A percentile compares a stretch with the other conserved stretches of the same genome.
Evolutionary conservation across 805 yeast species (phyloP).

Genomic region (Wickerhamiella kurtzmanii): DNA sequence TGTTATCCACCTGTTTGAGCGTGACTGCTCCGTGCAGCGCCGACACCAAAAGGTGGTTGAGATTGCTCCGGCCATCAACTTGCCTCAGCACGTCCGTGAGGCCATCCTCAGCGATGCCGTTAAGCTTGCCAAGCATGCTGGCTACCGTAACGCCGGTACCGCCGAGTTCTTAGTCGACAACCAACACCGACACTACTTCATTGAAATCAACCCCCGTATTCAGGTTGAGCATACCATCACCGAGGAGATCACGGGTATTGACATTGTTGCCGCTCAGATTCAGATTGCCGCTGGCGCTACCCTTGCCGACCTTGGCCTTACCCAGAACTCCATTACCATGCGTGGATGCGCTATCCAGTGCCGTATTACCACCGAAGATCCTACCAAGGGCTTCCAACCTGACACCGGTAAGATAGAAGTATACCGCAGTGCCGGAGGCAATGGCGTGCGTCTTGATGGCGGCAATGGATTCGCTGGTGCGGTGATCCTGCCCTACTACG

Average conservation of each 20-base stretch:
- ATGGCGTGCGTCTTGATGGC: constrained; percentile 97
- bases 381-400: constrained; percentile 91
- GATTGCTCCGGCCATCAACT: constrained; percentile 91
- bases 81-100: constrained; percentile 72
- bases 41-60: constrained; percentile 98
- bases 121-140: constrained; percentile 72
- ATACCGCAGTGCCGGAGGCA: constrained; percentile 97
- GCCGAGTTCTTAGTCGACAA: constrained; percentile 92
- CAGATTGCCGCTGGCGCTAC: constrained; percentile 98
- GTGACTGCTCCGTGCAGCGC: constrained; percentile 99
- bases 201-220: constrained; percentile 94
- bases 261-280: constrained; percentile 94
- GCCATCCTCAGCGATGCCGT: constrained; percentile 93
- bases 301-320: constrained; percentile 74
- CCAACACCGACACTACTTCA: constrained; percentile 90
- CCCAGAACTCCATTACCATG: constrained; percentile 89
- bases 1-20: constrained; percentile 87
- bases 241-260: constrained; percentile 97
- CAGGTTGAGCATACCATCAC: constrained; percentile 99
- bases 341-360: constrained; percentile 98
- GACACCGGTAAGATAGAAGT: constrained; percentile 98
- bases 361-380: constrained; percentile 98
- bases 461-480: constrained; percentile 98
- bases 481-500: constrained; percentile 91
- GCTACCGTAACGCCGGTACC: constrained; percentile 95